Evolutionary conservation across 2,329 filamentous ascomycete genomes (phyloP).

Genomic region (Arthroderma sp.): DNA sequence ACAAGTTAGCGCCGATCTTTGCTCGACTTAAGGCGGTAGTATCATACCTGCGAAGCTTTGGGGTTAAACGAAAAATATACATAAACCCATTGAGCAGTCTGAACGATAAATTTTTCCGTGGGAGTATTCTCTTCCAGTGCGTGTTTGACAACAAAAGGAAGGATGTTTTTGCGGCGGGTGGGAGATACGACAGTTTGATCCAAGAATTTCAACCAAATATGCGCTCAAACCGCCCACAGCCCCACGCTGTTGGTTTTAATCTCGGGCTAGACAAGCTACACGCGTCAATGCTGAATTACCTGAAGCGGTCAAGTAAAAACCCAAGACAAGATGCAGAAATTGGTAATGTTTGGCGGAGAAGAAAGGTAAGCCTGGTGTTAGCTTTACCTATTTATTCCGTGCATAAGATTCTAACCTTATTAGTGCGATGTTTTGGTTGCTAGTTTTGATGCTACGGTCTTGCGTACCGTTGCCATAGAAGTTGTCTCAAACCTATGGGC

Average conservation of each 20-base stretch:
- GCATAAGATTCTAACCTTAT: constrained; percentile 2
- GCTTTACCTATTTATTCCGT: background rate
- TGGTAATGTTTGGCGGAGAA: constrained; percentile 46
- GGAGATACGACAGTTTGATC: constrained; percentile 82
- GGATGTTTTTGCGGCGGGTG: constrained; percentile 84
- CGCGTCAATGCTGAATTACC: constrained; percentile 43
- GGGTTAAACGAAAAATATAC: constrained; percentile 64
- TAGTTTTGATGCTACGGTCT: constrained; percentile 65
- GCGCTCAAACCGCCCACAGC: constrained; percentile 47
- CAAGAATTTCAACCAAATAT: constrained; percentile 65
- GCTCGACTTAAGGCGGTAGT: constrained; percentile 69
- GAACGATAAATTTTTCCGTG: constrained; percentile 80
- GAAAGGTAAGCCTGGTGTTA: constrained; percentile 40
- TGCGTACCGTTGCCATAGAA: constrained; percentile 63
- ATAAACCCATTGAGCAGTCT: constrained; percentile 74
- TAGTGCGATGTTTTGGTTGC: constrained; percentile 82
- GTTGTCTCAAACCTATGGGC: constrained; percentile 69
- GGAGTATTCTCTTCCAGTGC: constrained; percentile 80
- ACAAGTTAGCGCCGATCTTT: constrained; percentile 44
- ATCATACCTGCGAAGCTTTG: constrained; percentile 61
- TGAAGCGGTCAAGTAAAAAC: constrained; percentile 34
- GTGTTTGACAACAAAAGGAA: constrained; percentile 68
- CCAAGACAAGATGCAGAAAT: constrained; percentile 60
- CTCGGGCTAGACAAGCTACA: constrained; percentile 75
- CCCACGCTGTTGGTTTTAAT: constrained; percentile 84